Percentiles rank a stretch among this genome's conserved stretches.
Evolutionary conservation across 345 rosid species (phyloP).

Genomic region (Iberis pinnata): DNA sequence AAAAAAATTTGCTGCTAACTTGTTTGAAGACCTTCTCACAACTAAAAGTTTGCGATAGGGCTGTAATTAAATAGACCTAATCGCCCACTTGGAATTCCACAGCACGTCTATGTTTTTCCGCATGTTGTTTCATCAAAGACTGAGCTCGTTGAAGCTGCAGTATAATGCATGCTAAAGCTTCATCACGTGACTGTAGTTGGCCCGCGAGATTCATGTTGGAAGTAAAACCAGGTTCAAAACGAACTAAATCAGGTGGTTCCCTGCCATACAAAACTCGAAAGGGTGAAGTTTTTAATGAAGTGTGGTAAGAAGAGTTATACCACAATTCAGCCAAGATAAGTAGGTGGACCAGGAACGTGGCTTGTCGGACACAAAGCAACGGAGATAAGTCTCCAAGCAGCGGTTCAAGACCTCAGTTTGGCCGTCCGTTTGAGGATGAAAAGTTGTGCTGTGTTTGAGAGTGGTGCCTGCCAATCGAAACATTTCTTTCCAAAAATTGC

Average conservation of each 20-base stretch:
- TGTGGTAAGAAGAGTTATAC: not conserved
- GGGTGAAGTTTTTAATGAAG: fast-evolving
- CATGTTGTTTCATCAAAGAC: no score
- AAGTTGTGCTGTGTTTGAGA: not conserved
- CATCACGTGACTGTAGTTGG: no score
- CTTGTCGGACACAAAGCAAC: not conserved
- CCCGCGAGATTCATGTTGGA: no score
- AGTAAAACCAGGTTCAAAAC: not conserved
- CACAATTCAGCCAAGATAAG: not conserved
- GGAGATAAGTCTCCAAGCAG: not conserved
- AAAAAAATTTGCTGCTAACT: no score
- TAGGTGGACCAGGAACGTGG: not conserved
- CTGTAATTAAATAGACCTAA: no score
- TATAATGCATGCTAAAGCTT: no score
- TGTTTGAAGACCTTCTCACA: no score
- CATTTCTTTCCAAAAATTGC: not conserved
- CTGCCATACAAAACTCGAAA: not conserved
- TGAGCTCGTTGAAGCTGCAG: no score
- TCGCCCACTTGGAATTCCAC: no score
- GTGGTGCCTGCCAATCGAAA: not conserved
- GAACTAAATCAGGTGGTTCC: fast-evolving
- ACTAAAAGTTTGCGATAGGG: no score
- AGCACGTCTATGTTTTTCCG: no score
- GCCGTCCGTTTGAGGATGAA: not conserved
- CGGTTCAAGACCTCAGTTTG: not conserved